Percentiles rank a stretch among this genome's conserved stretches.
Conservation (phyloP, 2,329 filamentous ascomycete species). For the Incumbomyces lentus region DNA sequence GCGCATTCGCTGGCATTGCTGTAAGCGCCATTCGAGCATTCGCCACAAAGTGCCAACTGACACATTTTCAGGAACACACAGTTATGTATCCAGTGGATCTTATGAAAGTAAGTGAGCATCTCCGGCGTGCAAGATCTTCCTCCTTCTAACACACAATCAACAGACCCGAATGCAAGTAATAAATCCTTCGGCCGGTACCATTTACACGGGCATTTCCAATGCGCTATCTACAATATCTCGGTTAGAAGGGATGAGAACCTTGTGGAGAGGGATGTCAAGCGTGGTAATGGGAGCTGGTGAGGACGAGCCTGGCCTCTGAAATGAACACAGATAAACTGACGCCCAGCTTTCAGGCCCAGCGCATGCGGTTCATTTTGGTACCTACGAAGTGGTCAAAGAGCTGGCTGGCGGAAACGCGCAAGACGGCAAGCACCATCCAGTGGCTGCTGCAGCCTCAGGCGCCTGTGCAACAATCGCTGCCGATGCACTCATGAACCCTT, state of each 20-base stretch:
- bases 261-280: conserved; percentile 95
- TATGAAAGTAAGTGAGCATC: conserved; percentile 64
- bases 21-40: conserved; percentile 42
- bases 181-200: conserved; percentile 66
- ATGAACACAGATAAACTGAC: conserved; percentile 16
- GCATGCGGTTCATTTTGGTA: conserved; percentile 96
- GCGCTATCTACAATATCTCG: conserved; percentile 86
- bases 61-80: conserved; percentile 66
- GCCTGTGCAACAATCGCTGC: conserved; percentile 92
- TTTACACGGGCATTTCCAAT: conserved; percentile 84
- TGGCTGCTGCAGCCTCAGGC: conserved; percentile 87
- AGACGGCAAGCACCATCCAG: conserved; percentile 72
- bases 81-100: conserved; percentile 99
- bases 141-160: neutral
- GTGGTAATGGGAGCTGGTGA: conserved; percentile 88
- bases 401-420: conserved; percentile 83
- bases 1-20: conserved; percentile 92
- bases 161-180: conserved; percentile 98
- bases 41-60: conserved; percentile 9
- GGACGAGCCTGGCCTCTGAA: conserved; percentile 22
- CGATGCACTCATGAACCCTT: conserved; percentile 98
- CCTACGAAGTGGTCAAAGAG: conserved; percentile 95
- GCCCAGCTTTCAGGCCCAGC: conserved; percentile 59
- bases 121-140: neutral
- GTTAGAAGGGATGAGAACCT: conserved; percentile 76